Base-by-base conservation (phyloP, 2,329 filamentous ascomycete species). In the Cercospora brassicicola region DNA sequence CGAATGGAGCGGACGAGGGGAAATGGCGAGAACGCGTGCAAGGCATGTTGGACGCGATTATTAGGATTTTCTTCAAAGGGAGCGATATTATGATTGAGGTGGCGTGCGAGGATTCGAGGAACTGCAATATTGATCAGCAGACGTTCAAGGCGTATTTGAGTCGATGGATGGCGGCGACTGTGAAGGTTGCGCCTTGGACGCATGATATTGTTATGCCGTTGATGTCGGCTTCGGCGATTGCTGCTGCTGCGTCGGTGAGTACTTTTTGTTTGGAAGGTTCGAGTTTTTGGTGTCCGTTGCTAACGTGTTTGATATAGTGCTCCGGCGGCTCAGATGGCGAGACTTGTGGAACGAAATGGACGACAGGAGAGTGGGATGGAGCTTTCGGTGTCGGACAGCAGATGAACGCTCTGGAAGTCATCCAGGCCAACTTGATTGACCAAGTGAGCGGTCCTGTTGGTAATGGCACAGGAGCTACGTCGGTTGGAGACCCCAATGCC, bases 361-460 rank as follows among this genome's bases (percentile, higher is more conserved):
- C 76, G 65, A 67, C 67, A n/a, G 68, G 65, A 20, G 61, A 73
- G 4, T 81, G 79, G 68, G 84, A 86, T 73, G 81, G 82, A 2
- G 77, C 75, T 1, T 72, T 76, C 9, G 85, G 86, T 2, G 84
- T 86, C 0, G 85, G 85, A 4, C 82, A 87, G 72, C 82, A 86
- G 74, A 85, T 88, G 83, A 66, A 81, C 39, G 84, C 83, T 0
- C 78, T 87, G 1, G 83, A 82, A 48, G 79, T 83, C 42, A 81
- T 87, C 59, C 74, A 78, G 23, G 42, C 67, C 13, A 76, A 82
- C 59, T 75, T 84, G 39, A 78, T 84, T 7, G 60, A 72, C 6
- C 67, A 77, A 4, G 75, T 80, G 0, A 70, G 73, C 2, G 76
- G 78, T 2, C 76, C 81, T 2, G 78, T 86, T 3, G 84, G 82